Conservation (phyloP, 164 flowering plant genomes). For the Protea cynaroides region DNA sequence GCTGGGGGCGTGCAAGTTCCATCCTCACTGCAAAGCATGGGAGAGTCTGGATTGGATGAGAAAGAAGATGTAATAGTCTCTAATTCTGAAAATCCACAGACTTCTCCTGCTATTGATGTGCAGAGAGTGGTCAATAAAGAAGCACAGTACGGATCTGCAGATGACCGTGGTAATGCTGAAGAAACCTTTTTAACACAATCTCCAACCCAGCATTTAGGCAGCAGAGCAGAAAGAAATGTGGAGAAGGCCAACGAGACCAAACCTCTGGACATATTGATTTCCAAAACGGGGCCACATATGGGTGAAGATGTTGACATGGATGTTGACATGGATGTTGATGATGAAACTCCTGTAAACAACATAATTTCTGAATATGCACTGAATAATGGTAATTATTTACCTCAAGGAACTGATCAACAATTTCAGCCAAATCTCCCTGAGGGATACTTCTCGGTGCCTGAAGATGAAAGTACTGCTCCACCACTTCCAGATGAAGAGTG, state of each 20-base stretch:
- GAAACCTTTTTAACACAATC: conserved; percentile 15
- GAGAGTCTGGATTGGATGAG: conserved; percentile 20
- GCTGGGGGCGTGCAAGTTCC: conserved; percentile 13
- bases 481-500: conserved; percentile 78
- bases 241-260: conserved; percentile 17
- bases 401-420: conserved; percentile 19
- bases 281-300: conserved; percentile 15
- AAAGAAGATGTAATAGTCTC: conserved; percentile 9
- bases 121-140: conserved; percentile 5
- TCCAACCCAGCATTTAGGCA: conserved; percentile 10
- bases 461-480: conserved; percentile 32
- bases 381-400: conserved; percentile 2
- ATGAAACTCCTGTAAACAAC: conserved; percentile 26
- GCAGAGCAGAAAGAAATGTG: conserved; percentile 6
- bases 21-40: conserved; percentile 13
- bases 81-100: conserved; percentile 10
- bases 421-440: conserved; percentile 18
- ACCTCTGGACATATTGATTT: conserved; percentile 14
- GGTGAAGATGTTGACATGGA: conserved; percentile 86
- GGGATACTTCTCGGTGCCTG: conserved; percentile 18
- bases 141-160: neutral
- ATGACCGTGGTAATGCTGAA: conserved; percentile 7
- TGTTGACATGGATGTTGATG: conserved; percentile 98
- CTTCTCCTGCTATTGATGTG: conserved; percentile 9
- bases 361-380: conserved; percentile 13